Evolutionary conservation across 441 rosid species (phyloP).

Genomic region (Populus trichocarpa): DNA sequence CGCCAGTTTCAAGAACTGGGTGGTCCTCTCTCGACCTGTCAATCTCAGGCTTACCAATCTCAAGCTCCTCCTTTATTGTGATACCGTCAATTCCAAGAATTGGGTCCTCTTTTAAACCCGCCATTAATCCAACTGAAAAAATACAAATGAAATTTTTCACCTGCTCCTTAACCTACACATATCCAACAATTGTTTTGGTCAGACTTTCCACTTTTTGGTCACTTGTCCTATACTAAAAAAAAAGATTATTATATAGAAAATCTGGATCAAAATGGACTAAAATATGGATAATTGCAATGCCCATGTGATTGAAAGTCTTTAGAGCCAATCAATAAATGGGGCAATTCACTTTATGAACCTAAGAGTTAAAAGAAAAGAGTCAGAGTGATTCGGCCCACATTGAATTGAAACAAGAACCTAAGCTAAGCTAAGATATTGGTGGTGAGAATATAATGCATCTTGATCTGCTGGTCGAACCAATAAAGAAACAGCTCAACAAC

Average conservation of each 20-base stretch:
- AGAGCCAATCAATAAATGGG: background rate
- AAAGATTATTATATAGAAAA: constrained; percentile 8
- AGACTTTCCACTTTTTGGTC: constrained; percentile 15
- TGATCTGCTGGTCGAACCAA: background rate
- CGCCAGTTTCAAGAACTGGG: constrained; percentile 44
- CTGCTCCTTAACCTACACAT: constrained; percentile 21
- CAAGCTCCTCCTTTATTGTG: constrained; percentile 8
- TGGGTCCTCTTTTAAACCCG: constrained; percentile 45
- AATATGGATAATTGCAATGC: background rate
- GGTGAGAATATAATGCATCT: background rate
- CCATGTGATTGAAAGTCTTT: background rate
- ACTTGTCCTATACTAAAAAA: constrained; percentile 22
- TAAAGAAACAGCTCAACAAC: constrained; percentile 2
- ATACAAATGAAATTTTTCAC: constrained; percentile 7
- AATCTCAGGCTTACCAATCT: background rate
- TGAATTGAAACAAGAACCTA: background rate
- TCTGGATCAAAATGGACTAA: background rate
- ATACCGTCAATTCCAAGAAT: constrained; percentile 43
- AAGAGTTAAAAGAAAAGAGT: background rate
- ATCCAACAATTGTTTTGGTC: constrained; percentile 25
- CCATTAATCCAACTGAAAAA: constrained; percentile 43
- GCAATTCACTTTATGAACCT: background rate
- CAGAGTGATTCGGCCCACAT: constrained; percentile 5
- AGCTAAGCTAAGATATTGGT: background rate
- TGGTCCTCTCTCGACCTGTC: constrained; percentile 35